Conservation (phyloP, 768 basidiomycete genomes). For the Piloderma croceum region DNA sequence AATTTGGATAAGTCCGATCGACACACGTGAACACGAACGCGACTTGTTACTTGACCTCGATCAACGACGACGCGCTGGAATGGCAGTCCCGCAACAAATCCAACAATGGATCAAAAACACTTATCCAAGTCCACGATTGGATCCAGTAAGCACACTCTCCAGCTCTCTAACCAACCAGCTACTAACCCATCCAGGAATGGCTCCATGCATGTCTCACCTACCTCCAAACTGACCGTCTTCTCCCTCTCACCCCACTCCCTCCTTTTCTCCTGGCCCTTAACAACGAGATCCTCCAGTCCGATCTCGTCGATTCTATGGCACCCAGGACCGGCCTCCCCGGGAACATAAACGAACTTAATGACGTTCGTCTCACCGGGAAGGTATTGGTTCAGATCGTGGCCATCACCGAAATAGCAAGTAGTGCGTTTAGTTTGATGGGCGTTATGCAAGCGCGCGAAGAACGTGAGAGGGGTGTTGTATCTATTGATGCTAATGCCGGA, state of each 20-base stretch:
- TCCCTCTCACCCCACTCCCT: slow-evolving; percentile 42
- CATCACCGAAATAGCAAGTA: slow-evolving; percentile 80
- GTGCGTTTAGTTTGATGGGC: slow-evolving; percentile 77
- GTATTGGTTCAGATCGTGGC: slow-evolving; percentile 70
- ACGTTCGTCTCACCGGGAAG: slow-evolving; percentile 30
- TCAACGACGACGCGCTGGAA: too few species aligned
- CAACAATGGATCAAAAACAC: slow-evolving; percentile 46
- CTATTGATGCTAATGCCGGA: slow-evolving; percentile 42
- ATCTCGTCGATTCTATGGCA: slow-evolving; percentile 66
- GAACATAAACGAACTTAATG: slow-evolving; percentile 32
- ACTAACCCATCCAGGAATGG: slow-evolving; percentile 54
- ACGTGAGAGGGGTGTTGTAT: slow-evolving; percentile 48
- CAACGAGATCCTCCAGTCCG: slow-evolving; percentile 65
- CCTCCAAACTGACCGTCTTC: slow-evolving; percentile 47
- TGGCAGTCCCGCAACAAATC: slow-evolving; percentile 31
- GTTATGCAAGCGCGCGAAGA: slow-evolving; percentile 59
- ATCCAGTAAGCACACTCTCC: slow-evolving; percentile 41
- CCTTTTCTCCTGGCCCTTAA: slow-evolving; percentile 53
- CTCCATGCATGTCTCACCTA: slow-evolving; percentile 66
- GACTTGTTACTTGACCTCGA: too few species aligned
- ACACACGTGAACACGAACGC: too few species aligned
- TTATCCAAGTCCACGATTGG: slow-evolving; percentile 59
- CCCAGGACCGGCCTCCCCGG: slow-evolving; percentile 62
- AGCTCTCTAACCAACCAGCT: background rate
- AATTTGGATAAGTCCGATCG: too few species aligned